Conservation (phyloP, 2,329 filamentous ascomycete species). For the Eurotiales sp. region DNA sequence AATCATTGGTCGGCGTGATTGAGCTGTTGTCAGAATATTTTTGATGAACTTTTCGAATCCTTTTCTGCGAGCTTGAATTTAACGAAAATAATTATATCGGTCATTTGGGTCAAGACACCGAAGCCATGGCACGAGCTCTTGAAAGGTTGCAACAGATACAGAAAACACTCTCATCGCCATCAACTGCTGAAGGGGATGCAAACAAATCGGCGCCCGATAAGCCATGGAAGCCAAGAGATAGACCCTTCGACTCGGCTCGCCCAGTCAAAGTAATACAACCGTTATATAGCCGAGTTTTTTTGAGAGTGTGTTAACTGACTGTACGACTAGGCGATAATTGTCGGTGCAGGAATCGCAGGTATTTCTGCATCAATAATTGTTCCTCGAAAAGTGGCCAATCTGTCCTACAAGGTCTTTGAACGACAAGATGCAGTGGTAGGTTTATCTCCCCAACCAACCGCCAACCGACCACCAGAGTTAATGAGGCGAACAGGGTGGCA, state of each 20-base stretch:
- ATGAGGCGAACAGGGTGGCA: constrained; percentile 12
- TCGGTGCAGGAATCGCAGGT: constrained; percentile 13
- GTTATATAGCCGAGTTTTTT: not conserved
- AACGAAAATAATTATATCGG: not conserved
- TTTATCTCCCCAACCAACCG: not conserved
- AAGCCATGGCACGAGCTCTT: constrained; percentile 10
- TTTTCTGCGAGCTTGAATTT: not conserved
- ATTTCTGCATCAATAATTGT: constrained; percentile 16
- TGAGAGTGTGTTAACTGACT: not conserved
- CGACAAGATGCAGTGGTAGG: constrained; percentile 14
- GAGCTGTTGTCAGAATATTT: too few relatives aligned
- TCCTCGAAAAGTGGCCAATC: constrained; percentile 14
- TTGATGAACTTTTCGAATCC: not conserved
- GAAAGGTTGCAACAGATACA: constrained; percentile 14
- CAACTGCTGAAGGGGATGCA: not conserved
- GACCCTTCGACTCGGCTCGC: constrained; percentile 13
- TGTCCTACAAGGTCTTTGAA: constrained; percentile 16
- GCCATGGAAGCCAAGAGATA: constrained; percentile 14
- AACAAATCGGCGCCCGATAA: not conserved
- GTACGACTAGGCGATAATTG: constrained; percentile 12
- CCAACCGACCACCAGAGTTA: not conserved
- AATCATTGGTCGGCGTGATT: too few relatives aligned
- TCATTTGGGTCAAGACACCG: not conserved
- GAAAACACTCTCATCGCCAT: constrained; percentile 7
- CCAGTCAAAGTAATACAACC: constrained; percentile 14